Conservation (phyloP, 75 land plant genomes). For the Pinus tabuliformis region DNA sequence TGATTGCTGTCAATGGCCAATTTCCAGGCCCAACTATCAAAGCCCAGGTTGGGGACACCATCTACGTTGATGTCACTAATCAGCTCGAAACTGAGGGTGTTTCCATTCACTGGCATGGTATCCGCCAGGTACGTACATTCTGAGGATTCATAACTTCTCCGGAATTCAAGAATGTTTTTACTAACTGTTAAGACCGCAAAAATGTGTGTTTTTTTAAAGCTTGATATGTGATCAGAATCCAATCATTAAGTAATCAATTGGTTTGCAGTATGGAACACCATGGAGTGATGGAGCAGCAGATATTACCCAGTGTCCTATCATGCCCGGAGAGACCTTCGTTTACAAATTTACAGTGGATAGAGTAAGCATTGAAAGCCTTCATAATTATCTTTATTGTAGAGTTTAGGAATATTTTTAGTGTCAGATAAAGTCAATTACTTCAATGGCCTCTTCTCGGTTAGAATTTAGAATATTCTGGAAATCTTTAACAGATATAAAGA, state of each 20-base stretch:
- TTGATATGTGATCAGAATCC: too few species aligned
- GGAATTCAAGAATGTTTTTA: too few species aligned
- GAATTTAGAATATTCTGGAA: too few species aligned
- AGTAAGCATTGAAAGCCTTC: neutral
- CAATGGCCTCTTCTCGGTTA: too few species aligned
- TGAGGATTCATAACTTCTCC: too few species aligned
- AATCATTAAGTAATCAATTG: too few species aligned
- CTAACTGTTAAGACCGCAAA: too few species aligned
- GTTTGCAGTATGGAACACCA: constrained; percentile 18
- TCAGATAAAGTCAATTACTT: too few species aligned
- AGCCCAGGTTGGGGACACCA: constrained; percentile 25
- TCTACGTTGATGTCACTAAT: constrained; percentile 23
- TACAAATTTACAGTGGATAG: constrained; percentile 22
- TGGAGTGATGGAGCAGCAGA: constrained; percentile 14
- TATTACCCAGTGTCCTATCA: constrained; percentile 23
- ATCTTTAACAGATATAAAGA: too few species aligned
- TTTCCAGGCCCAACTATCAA: constrained; percentile 34
- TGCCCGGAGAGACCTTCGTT: constrained; percentile 19
- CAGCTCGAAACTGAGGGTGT: constrained; percentile 53
- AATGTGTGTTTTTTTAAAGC: too few species aligned
- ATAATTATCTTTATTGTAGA: too few species aligned
- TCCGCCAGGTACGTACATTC: constrained; percentile 52
- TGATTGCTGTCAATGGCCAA: constrained; percentile 33
- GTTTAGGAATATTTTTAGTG: too few species aligned
- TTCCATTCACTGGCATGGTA: constrained; percentile 90